Base-by-base conservation (phyloP, 176 grass and related monocot genomes). In the Carex pumila region DNA sequence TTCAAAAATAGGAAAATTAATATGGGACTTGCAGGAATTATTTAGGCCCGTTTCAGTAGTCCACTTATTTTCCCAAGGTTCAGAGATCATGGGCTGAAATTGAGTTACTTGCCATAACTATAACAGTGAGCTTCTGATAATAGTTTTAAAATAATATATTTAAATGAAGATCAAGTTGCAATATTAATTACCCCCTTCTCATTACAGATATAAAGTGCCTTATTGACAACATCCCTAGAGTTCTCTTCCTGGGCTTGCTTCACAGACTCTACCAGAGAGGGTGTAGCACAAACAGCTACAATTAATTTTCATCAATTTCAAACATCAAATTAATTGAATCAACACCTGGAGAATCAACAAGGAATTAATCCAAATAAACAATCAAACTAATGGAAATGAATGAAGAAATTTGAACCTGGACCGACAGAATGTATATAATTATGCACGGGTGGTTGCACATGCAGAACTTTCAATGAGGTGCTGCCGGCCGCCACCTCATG, bases 351-450 rank as follows among this genome's bases (percentile, higher is more conserved):
- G 13, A 47, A 53, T 50, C 12, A 29, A 6, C 37, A 39, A 7
- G 7, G 43, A 45, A 45, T 45, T 45, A 45, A 45, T 1, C 43
- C 57, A 61, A 39, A 80, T 19, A 43, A 58, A 61, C 43, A 36
- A 62, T 19, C 32, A 81, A 61, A 61, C 2, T 61, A 11, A 80
- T 30, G 65, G 0, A 55, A 68, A 36, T 9, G 30, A 67, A 36
- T 8, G 31, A 1, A 45, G 53, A 29, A 12, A 13, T 14, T 25
- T 15, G 12, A 56, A 88, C 85, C 89, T 80, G 89, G 68, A 25
- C 89, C 89, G 5, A 85, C 86, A 2, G 89, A 78, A 71, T 85
- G 87, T 77, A 91, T 86, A 45, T 88, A 37, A 79, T 85, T 85
- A 31, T 84, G 82, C 32, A 88, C 81, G 12, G 84, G 84, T 49